Conservation (phyloP, 202 grass and related monocot genomes). For the Schoenoplectus triqueter region DNA sequence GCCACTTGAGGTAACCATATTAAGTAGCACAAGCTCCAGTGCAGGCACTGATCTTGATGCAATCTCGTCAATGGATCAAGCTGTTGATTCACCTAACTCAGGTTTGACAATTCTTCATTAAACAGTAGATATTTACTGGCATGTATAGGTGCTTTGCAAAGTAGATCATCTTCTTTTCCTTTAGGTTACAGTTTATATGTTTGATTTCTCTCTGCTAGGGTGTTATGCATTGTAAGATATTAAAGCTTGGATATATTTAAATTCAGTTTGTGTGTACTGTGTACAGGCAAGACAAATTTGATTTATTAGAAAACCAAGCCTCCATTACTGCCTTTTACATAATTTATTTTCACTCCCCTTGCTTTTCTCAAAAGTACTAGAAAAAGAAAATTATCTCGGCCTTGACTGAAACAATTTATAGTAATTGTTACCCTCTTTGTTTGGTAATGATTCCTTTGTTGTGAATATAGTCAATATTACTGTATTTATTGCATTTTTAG, state of each 20-base stretch:
- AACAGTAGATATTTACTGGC: neutral
- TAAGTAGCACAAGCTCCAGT: slow-evolving; percentile 47
- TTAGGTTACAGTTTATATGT: neutral
- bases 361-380: neutral
- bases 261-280: neutral
- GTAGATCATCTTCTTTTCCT: neutral
- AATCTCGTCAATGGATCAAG: slow-evolving; percentile 53
- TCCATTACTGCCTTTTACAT: neutral
- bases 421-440: neutral
- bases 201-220: neutral
- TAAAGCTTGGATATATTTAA: neutral
- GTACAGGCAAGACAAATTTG: neutral
- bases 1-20: slow-evolving; percentile 63
- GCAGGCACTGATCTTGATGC: slow-evolving; percentile 39
- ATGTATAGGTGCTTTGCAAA: neutral
- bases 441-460: neutral
- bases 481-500: neutral
- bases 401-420: neutral
- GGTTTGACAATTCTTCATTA: slow-evolving; percentile 15
- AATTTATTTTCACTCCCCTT: neutral
- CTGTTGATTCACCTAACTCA: slow-evolving; percentile 28
- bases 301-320: slow-evolving; percentile 4
- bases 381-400: neutral
- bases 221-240: neutral
- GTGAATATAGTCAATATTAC: neutral